Conservation (phyloP, 257 asterid genomes). For the Pogostemon cablin region DNA sequence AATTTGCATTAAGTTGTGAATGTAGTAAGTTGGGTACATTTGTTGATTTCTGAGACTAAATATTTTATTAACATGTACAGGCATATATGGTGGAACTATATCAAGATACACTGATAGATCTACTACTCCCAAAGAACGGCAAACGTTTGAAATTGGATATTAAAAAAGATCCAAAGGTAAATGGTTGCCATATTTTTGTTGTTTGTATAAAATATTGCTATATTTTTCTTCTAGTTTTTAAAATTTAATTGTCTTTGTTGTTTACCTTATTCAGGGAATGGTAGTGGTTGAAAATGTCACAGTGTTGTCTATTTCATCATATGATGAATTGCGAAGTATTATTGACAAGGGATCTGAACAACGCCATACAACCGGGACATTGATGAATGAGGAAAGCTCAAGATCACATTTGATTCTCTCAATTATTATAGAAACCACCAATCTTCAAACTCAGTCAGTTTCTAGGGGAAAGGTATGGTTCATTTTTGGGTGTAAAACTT, state of each 20-base stretch:
- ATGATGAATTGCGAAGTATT: conserved; percentile 63
- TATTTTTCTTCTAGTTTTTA: conserved; percentile 10
- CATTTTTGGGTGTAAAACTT: conserved; percentile 14
- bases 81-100: conserved; percentile 95
- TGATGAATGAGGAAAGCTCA: conserved; percentile 96
- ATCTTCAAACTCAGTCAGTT: conserved; percentile 90
- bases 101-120: conserved; percentile 87
- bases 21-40: neutral
- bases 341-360: conserved; percentile 85
- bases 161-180: conserved; percentile 91
- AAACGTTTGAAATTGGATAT: conserved; percentile 80
- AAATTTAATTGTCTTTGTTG: conserved; percentile 30
- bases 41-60: conserved; percentile 18
- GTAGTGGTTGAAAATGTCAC: conserved; percentile 88
- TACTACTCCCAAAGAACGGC: conserved; percentile 71
- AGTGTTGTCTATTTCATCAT: conserved; percentile 63
- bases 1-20: neutral
- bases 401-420: conserved; percentile 96
- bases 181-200: conserved; percentile 14
- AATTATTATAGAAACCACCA: conserved; percentile 81
- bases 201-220: conserved; percentile 7
- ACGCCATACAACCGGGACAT: conserved; percentile 86
- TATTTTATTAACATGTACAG: conserved; percentile 49
- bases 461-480: conserved; percentile 88
- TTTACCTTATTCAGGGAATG: conserved; percentile 67